Evolutionary conservation across 768 basidiomycete species (phyloP), one percentile per base, ranked within the genome.

Genomic region (Tricholoma sp.): DNA sequence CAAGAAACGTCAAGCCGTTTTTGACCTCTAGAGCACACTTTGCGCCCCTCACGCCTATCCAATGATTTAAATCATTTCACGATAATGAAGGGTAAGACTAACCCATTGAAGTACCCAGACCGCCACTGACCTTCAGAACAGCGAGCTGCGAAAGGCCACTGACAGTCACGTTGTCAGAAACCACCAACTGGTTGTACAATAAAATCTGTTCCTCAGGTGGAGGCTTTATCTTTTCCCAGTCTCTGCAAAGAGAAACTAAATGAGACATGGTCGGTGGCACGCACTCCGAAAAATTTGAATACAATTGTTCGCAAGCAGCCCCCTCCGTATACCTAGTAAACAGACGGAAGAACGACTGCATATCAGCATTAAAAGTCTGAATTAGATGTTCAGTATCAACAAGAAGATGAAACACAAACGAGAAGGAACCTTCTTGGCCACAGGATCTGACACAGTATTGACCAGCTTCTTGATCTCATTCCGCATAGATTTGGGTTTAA

Each of bases 1-100:
- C 93, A 58, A 94, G 79, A 78, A 94, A 94, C 24, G 86, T 91
- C 84, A 91, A 86, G 63, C 86, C 88, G 65, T 91, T 83, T 70
- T 92, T 84, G 68, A 93, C 90, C 68, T 93, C 92, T 52, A 94
- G 85, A 54, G 91, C 85, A 62, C 81, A 82, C 77, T 92, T 95
- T 8, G 90, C 89, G 45, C 84, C 83, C 17, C 78, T 79, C 77
- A 86, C 80, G 24, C 83, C 85, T 86, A 33, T 29, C 83, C 80
- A 12, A 49, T 32, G 13, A 29, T 37, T 52, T 61, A 80, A 75
- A 36, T n/a, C 12, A 1, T 20, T 56, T 12, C 11, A 24, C 28
- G 50, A 57, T 3, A 7, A 17, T 39, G 13, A 10, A 36, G 34
- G 18, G 32, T 41, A 56, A n/a, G 29, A 51, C 78, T 54, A 60